Evolutionary conservation across 257 asterid species (phyloP).

Genomic region (Fraxinus excelsior): DNA sequence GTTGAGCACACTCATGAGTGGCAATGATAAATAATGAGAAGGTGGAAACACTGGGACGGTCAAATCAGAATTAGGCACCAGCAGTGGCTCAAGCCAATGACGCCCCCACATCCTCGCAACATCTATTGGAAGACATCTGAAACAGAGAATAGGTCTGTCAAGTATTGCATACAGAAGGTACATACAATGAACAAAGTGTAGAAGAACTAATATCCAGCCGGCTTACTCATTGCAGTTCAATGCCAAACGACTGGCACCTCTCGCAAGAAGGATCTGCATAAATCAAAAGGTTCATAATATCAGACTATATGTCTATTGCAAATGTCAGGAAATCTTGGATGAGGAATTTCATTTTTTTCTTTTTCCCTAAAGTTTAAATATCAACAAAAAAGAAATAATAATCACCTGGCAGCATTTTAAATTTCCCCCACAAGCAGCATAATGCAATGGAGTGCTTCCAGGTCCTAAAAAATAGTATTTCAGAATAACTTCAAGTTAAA

Average conservation of each 20-base stretch:
- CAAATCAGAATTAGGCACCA: constrained; percentile 69
- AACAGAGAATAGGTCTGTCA: constrained; percentile 28
- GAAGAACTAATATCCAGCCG: neutral
- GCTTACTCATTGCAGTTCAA: constrained; percentile 93
- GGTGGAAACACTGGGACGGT: constrained; percentile 63
- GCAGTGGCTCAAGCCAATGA: constrained; percentile 91
- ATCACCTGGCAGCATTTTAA: constrained; percentile 93
- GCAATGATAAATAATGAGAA: constrained; percentile 81
- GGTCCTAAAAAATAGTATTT: constrained; percentile 54
- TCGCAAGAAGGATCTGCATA: constrained; percentile 80
- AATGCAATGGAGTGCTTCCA: constrained; percentile 96
- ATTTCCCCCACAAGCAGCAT: constrained; percentile 98
- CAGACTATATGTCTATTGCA: neutral
- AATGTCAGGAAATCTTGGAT: constrained; percentile 5
- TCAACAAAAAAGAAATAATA: constrained; percentile 16
- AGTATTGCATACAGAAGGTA: neutral
- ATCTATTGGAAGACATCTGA: constrained; percentile 92
- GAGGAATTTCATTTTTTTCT: neutral
- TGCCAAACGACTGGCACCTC: constrained; percentile 86
- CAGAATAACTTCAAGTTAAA: constrained; percentile 6
- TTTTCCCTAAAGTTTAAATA: neutral
- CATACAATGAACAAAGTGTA: constrained; percentile 13
- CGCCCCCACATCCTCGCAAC: constrained; percentile 98
- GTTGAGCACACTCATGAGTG: constrained; percentile 83
- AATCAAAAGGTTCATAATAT: constrained; percentile 15